phyloP scores from a whole-genome alignment of 2,329 filamentous ascomycete genomes.

The Stachybotrys elegans region DNA sequence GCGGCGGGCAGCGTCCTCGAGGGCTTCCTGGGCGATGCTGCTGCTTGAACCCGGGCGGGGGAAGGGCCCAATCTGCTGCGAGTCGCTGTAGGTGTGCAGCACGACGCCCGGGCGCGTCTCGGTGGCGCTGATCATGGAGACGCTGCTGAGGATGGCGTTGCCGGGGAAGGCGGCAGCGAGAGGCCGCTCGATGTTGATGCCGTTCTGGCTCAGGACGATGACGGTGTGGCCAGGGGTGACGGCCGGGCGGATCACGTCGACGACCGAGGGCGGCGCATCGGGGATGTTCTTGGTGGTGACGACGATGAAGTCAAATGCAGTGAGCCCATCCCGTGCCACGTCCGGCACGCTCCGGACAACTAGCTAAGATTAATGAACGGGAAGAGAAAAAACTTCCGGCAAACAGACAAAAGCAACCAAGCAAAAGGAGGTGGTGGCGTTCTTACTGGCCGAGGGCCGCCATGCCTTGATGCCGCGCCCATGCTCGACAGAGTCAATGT shows the following conservation, averaged over 20 bases:
- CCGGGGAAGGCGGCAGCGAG: constrained; percentile 42
- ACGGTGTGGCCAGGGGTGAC: constrained; percentile 44
- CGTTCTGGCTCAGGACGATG: constrained; percentile 57
- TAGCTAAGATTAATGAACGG: background rate
- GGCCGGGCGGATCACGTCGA: constrained; percentile 45
- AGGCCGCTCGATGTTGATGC: constrained; percentile 56
- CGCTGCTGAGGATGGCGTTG: constrained; percentile 47
- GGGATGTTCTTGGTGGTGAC: constrained; percentile 55
- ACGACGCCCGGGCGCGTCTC: constrained; percentile 43
- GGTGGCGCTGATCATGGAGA: constrained; percentile 46
- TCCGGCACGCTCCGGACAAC: background rate
- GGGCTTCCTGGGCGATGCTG: too few species aligned
- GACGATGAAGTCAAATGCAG: constrained; percentile 50
- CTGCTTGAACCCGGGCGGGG: constrained; percentile 24
- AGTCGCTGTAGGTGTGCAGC: constrained; percentile 47
- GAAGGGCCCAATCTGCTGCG: constrained; percentile 46
- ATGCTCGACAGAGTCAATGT: constrained; percentile 51
- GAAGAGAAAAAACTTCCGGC: too few species aligned
- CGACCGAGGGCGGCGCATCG: constrained; percentile 35
- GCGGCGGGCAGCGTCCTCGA: constrained; percentile 24
- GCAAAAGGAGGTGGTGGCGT: too few species aligned
- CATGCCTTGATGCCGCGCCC: too few species aligned
- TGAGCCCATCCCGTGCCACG: constrained; percentile 6
- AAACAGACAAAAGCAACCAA: too few species aligned
- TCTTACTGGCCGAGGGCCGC: too few species aligned